Evolutionary conservation across 2,329 filamentous ascomycete species (phyloP).

Genomic region (Beauveria brongniartii): DNA sequence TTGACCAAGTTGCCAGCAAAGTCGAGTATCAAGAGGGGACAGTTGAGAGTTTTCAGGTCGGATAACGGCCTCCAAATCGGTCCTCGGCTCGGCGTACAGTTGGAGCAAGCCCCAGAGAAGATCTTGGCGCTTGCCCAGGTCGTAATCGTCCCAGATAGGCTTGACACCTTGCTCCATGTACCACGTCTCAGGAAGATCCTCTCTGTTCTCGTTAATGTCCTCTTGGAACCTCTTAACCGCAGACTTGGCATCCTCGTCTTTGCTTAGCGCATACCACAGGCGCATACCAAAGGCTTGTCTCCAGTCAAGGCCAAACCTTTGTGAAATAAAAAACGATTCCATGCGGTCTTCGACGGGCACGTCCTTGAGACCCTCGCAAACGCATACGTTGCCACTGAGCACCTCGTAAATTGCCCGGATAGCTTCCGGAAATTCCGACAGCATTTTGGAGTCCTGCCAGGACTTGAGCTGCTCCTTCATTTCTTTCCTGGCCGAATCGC

Average conservation of each 20-base stretch:
- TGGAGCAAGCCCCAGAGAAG: constrained; percentile 82
- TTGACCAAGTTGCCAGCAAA: constrained; percentile 80
- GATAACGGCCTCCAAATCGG: constrained; percentile 60
- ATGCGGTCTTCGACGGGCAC: constrained; percentile 72
- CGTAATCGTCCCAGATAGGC: constrained; percentile 52
- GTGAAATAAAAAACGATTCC: constrained; percentile 71
- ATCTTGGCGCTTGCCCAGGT: constrained; percentile 58
- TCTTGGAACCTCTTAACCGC: constrained; percentile 67
- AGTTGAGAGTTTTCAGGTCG: constrained; percentile 70
- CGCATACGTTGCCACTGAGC: constrained; percentile 77
- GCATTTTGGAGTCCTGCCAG: constrained; percentile 75
- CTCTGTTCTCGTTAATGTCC: constrained; percentile 63
- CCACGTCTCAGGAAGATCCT: constrained; percentile 66
- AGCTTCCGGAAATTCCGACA: constrained; percentile 79
- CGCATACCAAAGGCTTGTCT: constrained; percentile 85
- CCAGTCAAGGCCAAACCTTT: constrained; percentile 84
- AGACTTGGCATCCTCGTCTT: constrained; percentile 56
- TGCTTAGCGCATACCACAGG: constrained; percentile 74
- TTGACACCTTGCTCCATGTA: constrained; percentile 54
- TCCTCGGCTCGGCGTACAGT: constrained; percentile 58
- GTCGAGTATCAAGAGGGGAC: constrained; percentile 63
- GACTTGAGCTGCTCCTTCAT: constrained; percentile 73
- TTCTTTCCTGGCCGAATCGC: constrained; percentile 59
- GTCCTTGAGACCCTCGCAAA: constrained; percentile 67
- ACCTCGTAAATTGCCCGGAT: constrained; percentile 86